Percentiles rank a stretch among this genome's conserved stretches.
Evolutionary conservation across 2,329 filamentous ascomycete genomes (phyloP).

Genomic region (Alternaria angustiovoidea): DNA sequence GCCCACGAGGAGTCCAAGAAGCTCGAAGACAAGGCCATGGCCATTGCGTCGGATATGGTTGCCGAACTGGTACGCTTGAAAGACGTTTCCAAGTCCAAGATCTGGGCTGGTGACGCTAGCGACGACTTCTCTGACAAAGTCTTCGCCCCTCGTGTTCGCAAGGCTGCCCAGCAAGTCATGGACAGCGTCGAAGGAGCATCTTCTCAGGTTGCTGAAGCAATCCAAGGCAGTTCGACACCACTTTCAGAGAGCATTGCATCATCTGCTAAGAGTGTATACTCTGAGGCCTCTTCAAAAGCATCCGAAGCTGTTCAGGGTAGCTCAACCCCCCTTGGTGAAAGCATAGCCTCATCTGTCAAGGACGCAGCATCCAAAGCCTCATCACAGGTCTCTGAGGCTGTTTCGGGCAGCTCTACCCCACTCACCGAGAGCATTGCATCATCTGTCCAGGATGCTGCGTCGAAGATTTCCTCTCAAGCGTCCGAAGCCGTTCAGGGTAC

Average conservation of each 20-base stretch:
- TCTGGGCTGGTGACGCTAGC: constrained; percentile 74
- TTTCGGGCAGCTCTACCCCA: constrained; percentile 41
- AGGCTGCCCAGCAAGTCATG: constrained; percentile 54
- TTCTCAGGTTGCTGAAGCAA: constrained; percentile 48
- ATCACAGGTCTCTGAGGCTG: constrained; percentile 36
- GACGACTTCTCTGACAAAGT: constrained; percentile 79
- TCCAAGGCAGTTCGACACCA: constrained; percentile 45
- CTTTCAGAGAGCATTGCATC: constrained; percentile 48
- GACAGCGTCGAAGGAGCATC: constrained; percentile 49
- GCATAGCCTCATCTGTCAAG: constrained; percentile 48
- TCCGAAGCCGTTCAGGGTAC: constrained; percentile 36
- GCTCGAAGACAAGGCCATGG: constrained; percentile 82
- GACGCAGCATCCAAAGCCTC: constrained; percentile 48
- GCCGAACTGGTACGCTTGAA: constrained; percentile 82
- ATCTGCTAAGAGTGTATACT: constrained; percentile 47
- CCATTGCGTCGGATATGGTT: constrained; percentile 77
- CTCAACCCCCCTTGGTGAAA: constrained; percentile 41
- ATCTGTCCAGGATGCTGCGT: constrained; percentile 47
- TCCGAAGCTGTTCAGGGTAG: constrained; percentile 44
- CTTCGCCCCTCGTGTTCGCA: constrained; percentile 64
- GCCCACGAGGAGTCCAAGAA: constrained; percentile 73
- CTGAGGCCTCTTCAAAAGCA: constrained; percentile 39
- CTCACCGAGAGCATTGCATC: constrained; percentile 47
- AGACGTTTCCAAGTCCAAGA: constrained; percentile 85
- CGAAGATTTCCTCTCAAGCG: constrained; percentile 37